Evolutionary conservation across 2,329 filamentous ascomycete genomes (phyloP).

Genomic region (Colletotrichum sidae): DNA sequence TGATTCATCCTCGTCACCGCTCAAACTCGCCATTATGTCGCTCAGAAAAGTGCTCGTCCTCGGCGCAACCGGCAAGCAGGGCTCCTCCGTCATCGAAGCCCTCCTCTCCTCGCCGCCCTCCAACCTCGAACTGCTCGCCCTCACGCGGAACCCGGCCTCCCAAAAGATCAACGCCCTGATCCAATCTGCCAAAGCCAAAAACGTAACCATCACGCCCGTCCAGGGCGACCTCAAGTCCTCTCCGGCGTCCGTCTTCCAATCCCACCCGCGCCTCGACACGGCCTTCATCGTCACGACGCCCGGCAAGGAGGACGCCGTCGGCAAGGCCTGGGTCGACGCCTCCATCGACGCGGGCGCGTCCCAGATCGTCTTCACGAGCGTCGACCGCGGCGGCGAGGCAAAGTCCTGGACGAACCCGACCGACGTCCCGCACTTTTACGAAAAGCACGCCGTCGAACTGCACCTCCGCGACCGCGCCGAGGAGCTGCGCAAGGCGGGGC

Average conservation of each 20-base stretch:
- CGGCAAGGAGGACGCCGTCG: slow-evolving; percentile 41
- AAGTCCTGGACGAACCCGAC: slow-evolving; percentile 41
- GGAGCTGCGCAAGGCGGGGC: slow-evolving; percentile 9
- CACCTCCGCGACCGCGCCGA: slow-evolving; percentile 35
- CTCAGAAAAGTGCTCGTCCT: slow-evolving; percentile 55
- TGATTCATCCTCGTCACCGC: background rate
- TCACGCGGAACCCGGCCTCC: slow-evolving; percentile 28
- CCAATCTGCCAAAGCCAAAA: slow-evolving; percentile 32
- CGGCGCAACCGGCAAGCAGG: slow-evolving; percentile 61
- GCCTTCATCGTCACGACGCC: slow-evolving; percentile 44
- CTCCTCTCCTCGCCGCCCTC: slow-evolving; percentile 39
- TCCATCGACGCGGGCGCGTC: slow-evolving; percentile 56
- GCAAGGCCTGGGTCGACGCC: slow-evolving; percentile 42
- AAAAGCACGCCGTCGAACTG: slow-evolving; percentile 39
- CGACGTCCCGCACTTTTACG: slow-evolving; percentile 40
- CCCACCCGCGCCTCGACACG: slow-evolving; percentile 39
- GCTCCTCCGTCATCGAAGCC: slow-evolving; percentile 53
- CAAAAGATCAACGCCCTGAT: slow-evolving; percentile 28
- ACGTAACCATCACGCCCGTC: slow-evolving; percentile 38
- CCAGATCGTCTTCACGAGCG: slow-evolving; percentile 47
- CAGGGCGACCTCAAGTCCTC: slow-evolving; percentile 37
- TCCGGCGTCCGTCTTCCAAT: slow-evolving; percentile 39
- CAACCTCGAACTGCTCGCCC: slow-evolving; percentile 32
- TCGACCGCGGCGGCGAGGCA: slow-evolving; percentile 43
- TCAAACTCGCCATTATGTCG: slow-evolving; percentile 32